Conservation (phyloP, 2,329 filamentous ascomycete species). For the Dryadomyces quercivorus region DNA sequence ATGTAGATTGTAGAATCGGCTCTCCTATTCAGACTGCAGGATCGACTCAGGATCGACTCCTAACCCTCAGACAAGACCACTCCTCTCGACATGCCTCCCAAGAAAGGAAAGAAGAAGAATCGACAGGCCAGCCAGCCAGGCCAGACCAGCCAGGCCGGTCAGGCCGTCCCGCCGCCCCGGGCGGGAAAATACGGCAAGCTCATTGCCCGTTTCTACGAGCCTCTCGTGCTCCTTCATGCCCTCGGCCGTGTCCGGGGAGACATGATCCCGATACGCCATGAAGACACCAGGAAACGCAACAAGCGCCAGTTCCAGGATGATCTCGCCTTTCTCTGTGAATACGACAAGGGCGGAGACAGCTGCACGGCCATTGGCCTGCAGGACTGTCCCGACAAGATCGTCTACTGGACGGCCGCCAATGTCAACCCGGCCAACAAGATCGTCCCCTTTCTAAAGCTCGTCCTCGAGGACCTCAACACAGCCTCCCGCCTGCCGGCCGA, state of each 20-base stretch:
- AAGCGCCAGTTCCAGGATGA: conserved; percentile 23
- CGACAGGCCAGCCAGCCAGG: too few relatives aligned
- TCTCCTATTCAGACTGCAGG: too few relatives aligned
- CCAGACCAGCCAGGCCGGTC: too few relatives aligned
- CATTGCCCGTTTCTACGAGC: conserved; percentile 24
- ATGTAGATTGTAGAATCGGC: too few relatives aligned
- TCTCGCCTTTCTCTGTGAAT: conserved; percentile 33
- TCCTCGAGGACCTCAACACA: conserved; percentile 13
- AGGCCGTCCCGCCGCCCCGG: too few relatives aligned
- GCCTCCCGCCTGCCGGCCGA: not conserved
- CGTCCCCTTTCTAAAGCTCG: conserved; percentile 17
- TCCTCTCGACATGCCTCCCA: too few relatives aligned
- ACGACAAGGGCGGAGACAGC: conserved; percentile 29
- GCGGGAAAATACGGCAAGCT: conserved; percentile 16
- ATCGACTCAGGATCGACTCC: too few relatives aligned
- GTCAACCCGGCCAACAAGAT: conserved; percentile 11
- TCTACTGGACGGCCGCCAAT: conserved; percentile 34
- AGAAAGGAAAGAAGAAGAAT: too few relatives aligned
- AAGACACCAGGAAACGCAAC: conserved; percentile 1
- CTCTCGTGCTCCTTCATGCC: conserved; percentile 20
- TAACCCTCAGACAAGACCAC: too few relatives aligned
- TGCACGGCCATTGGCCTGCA: conserved; percentile 33
- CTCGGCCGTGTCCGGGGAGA: conserved; percentile 22
- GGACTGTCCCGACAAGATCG: conserved; percentile 16
- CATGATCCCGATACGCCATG: conserved; percentile 7